phyloP scores from a whole-genome alignment of 2,329 filamentous ascomycete species.

The Ceratocystiopsis sp. region DNA sequence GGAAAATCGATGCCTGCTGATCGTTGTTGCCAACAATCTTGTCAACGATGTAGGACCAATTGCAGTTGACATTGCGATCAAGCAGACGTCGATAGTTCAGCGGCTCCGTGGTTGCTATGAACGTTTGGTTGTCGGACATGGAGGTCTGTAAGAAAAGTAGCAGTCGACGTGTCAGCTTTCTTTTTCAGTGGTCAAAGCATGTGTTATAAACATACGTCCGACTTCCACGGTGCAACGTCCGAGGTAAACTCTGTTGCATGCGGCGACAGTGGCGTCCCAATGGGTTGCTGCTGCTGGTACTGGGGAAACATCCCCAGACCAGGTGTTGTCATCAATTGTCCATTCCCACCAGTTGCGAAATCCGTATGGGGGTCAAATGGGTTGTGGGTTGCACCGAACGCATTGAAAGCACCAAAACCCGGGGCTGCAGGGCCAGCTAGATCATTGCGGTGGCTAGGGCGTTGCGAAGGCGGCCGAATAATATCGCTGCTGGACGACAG shows the following conservation, averaged over 20 bases:
- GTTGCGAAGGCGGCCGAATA: constrained; percentile 23
- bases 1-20: constrained; percentile 95
- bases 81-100: constrained; percentile 91
- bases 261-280: constrained; percentile 52
- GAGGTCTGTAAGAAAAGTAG: no score
- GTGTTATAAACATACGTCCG: constrained; percentile 25
- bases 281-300: constrained; percentile 38
- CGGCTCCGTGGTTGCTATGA: constrained; percentile 73
- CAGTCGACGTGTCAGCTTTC: no score
- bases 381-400: constrained; percentile 12
- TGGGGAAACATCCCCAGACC: constrained; percentile 26
- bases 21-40: constrained; percentile 99
- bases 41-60: constrained; percentile 99
- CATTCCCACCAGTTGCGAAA: constrained; percentile 11
- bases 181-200: no score
- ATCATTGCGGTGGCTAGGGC: constrained; percentile 32
- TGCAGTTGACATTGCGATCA: constrained; percentile 90
- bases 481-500: constrained; percentile 25
- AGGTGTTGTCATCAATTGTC: constrained; percentile 20
- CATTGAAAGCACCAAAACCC: constrained; percentile 18
- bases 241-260: constrained; percentile 60
- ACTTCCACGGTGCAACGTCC: constrained; percentile 33
- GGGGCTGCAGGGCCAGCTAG: constrained; percentile 16
- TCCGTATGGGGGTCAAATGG: constrained; percentile 14
- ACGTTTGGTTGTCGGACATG: constrained; percentile 49